Percentiles rank a stretch among this genome's conserved stretches.
Evolutionary conservation across 305 asterid species (phyloP).

Genomic region (Plantago lanceolata): DNA sequence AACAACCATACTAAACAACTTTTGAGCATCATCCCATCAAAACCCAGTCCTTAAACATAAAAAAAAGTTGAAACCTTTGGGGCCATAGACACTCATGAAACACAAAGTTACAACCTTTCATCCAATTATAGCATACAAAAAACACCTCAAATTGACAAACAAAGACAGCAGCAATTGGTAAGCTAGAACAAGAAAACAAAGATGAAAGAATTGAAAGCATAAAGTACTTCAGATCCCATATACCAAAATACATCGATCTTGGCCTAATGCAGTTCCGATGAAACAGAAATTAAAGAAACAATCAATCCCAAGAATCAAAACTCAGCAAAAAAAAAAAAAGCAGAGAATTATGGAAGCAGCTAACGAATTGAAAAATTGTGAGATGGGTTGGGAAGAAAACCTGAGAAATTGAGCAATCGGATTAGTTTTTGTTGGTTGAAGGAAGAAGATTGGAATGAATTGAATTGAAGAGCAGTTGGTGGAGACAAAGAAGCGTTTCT

Average conservation of each 20-base stretch:
- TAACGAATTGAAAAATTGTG: background rate
- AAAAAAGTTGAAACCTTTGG: slow-evolving; percentile 12
- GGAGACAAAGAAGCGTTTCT: slow-evolving; percentile 30
- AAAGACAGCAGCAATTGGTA: background rate
- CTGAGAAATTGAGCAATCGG: slow-evolving; percentile 25
- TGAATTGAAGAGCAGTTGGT: slow-evolving; percentile 32
- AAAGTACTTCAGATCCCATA: slow-evolving; percentile 30
- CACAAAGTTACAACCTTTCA: slow-evolving; percentile 3
- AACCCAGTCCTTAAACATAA: slow-evolving; percentile 19
- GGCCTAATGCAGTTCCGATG: slow-evolving; percentile 15
- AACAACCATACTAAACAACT: slow-evolving; percentile 23
- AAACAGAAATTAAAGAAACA: slow-evolving; percentile 1
- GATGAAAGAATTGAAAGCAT: background rate
- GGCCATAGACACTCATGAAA: slow-evolving; percentile 11
- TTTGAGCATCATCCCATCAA: background rate
- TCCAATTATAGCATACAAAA: background rate
- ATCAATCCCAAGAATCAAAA: slow-evolving; percentile 15
- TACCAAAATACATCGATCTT: slow-evolving; percentile 25
- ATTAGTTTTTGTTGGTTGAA: slow-evolving; percentile 11
- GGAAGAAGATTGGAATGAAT: slow-evolving; percentile 19
- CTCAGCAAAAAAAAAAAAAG: background rate
- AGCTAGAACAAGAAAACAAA: background rate
- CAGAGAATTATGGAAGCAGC: background rate
- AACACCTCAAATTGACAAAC: background rate
- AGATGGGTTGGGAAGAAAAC: slow-evolving; percentile 1